Evolutionary conservation across 1,139 yeast species (phyloP).

Genomic region (Blastobotrys aristatus): DNA sequence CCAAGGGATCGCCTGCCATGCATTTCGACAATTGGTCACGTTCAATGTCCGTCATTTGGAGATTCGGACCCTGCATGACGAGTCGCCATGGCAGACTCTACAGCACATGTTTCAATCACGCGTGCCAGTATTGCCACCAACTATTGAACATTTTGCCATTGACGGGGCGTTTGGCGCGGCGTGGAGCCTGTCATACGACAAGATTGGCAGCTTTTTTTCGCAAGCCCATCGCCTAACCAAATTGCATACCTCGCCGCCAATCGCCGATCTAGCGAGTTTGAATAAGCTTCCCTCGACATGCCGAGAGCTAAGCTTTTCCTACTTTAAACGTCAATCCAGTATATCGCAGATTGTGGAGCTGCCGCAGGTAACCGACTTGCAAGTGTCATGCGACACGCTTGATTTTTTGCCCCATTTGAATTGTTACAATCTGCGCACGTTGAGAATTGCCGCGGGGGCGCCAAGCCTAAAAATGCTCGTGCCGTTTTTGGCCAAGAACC

Average conservation of each 20-base stretch:
- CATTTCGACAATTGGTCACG: slow-evolving; percentile 1
- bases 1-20: slow-evolving; percentile 8
- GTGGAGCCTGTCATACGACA: slow-evolving; percentile 8
- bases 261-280: slow-evolving; percentile 1
- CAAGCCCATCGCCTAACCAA: not conserved
- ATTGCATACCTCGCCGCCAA: slow-evolving; percentile 10
- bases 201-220: slow-evolving; percentile 8
- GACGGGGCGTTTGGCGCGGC: slow-evolving; percentile 12
- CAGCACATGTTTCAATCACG: slow-evolving; percentile 8
- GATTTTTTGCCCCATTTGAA: slow-evolving; percentile 4
- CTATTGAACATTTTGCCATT: slow-evolving; percentile 5
- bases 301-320: slow-evolving; percentile 1
- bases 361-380: slow-evolving; percentile 6
- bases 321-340: not conserved
- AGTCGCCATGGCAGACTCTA: slow-evolving; percentile 9
- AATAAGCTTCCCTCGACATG: slow-evolving; percentile 3
- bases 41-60: slow-evolving; percentile 5
- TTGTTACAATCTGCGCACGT: not conserved
- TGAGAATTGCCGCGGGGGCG: not conserved
- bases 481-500: slow-evolving; percentile 7
- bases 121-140: slow-evolving; percentile 1
- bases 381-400: slow-evolving; percentile 5
- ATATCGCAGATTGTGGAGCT: not conserved
- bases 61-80: slow-evolving; percentile 6
- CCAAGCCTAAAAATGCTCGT: not conserved